Evolutionary conservation across 257 asterid species (phyloP), one percentile per base, ranked within the genome.

Genomic region (Nicotiana obtusifolia): DNA sequence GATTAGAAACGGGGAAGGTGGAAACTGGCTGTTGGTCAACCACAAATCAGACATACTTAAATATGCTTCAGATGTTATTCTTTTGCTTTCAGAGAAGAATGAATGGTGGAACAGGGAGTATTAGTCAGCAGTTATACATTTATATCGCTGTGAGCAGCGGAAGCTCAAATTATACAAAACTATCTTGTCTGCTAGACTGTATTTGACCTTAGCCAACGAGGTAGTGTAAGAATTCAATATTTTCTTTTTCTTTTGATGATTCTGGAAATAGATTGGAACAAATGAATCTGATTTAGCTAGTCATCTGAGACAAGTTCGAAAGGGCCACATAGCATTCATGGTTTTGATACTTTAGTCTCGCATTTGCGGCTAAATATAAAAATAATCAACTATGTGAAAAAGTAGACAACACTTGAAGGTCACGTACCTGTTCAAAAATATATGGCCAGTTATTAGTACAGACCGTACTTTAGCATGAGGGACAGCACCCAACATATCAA

Each of bases 401-500:
- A 22, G 3, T 8, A 9, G 2, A 52, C 14, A 52, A 52, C 16
- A 52, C 57, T 49, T 24, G 62, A 75, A 75, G 62, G 24, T 49
- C 16, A 1, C 62, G 30, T 5, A 94, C 98, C 98, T 93, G 88
- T 93, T 94, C 83, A 95, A 89, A 85, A 95, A 95, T 86, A 95
- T 91, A 89, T 95, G 98, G 47, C 99, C 99, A 20, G 88, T 84
- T 85, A 96, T 88, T 87, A 96, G 80, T 65, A 96, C 93, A 22
- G 99, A 94, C 81, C 85, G 98, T 44, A 96, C 99, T 93, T 93
- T 90, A 86, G 97, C 92, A 89, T 96, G 99, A 44, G 97, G 99
- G 75, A 96, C 95, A 81, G 98, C 99, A 80, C 99, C 98, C 87
- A 96, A 84, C 99, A 96, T 94, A 65, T 94, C 98, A 47, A 94